phyloP scores from a whole-genome alignment of 2,329 filamentous ascomycete genomes.

The Nemania sp. region DNA sequence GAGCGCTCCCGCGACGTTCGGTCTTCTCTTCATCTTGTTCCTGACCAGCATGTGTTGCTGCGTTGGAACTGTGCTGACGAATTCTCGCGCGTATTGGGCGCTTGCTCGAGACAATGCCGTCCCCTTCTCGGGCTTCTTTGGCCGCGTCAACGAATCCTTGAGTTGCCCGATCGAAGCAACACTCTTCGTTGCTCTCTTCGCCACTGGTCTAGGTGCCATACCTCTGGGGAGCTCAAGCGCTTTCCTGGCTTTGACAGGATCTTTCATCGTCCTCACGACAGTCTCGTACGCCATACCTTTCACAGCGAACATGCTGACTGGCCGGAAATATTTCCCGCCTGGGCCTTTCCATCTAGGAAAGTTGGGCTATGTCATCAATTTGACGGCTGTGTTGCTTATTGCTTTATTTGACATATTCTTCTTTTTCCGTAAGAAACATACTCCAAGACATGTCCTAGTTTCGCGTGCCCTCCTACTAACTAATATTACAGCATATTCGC shows the following conservation, averaged over 20 bases:
- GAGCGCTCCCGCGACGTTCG: constrained; percentile 54
- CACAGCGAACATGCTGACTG: constrained; percentile 54
- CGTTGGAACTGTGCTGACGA: constrained; percentile 55
- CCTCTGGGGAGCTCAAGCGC: constrained; percentile 58
- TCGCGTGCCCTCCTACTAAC: constrained; percentile 4
- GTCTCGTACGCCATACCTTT: constrained; percentile 56
- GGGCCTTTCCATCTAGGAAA: constrained; percentile 59
- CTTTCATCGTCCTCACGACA: constrained; percentile 60
- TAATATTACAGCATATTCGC: constrained; percentile 41
- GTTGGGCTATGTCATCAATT: constrained; percentile 54
- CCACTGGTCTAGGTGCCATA: constrained; percentile 59
- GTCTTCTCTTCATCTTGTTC: constrained; percentile 60
- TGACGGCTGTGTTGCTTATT: constrained; percentile 55
- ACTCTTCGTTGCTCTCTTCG: constrained; percentile 54
- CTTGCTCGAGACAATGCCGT: constrained; percentile 64
- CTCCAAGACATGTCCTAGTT: background rate
- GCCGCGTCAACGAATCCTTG: constrained; percentile 54
- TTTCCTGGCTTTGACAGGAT: constrained; percentile 60
- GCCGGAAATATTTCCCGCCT: constrained; percentile 53
- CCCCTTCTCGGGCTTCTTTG: constrained; percentile 57
- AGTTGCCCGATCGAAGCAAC: constrained; percentile 64
- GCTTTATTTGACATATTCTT: constrained; percentile 61
- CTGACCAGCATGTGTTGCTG: constrained; percentile 53
- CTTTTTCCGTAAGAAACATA: constrained; percentile 55
- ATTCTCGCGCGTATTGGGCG: constrained; percentile 52